Base-by-base conservation (phyloP, 768 basidiomycete species). In the Tulasnella calospora region DNA sequence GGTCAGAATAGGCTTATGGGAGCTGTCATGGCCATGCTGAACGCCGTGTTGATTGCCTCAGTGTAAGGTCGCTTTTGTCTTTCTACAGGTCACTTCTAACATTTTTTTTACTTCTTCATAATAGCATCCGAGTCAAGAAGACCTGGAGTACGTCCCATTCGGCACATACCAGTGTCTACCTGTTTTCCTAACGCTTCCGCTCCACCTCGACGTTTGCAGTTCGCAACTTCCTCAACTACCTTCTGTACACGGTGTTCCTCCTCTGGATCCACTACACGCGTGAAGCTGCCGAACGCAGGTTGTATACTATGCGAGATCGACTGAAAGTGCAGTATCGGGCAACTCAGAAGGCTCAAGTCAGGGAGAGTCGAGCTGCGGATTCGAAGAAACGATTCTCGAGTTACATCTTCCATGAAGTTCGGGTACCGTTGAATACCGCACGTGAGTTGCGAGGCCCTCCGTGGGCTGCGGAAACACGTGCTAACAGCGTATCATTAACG, bases 301-400 rank as follows among this genome's bases (percentile, higher is more conserved):
- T 92, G 67, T 92, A 90, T 83, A 89, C 89, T 13, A 85, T 93
- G 77, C 88, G 92, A n/a, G 89, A 91, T 82, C 92, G 93, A 83
- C 88, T 94, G 80, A 94, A 94, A 83, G 86, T 90, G 1, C 91
- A 92, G 79, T 93, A 88, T 82, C 82, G 90, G 83, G 87, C 86
- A 12, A 85, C 85, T 10, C 87, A 88, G 80, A 83, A 90, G 73
- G 93, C 93, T 8, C 92, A 94, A 83, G 87, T 93, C 69, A 91
- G 92, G 80, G 93, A 93, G 83, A 87, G 89, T 71, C 90, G 89
- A 78, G 89, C 89, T 13, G 81, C 81, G 75, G 81, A 83, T 36
- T 82, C 83, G 69, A 85, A 84, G 78, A 85, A 85, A 73, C 84
- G 88, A 41, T 87, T 89, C 80, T 86, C 86, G 12, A 85, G 84